These are phyloP conservation scores for Dysphania ambrosioides DNA, from an alignment of 148 eudicot species.

Conservation along the genomic window DNA sequence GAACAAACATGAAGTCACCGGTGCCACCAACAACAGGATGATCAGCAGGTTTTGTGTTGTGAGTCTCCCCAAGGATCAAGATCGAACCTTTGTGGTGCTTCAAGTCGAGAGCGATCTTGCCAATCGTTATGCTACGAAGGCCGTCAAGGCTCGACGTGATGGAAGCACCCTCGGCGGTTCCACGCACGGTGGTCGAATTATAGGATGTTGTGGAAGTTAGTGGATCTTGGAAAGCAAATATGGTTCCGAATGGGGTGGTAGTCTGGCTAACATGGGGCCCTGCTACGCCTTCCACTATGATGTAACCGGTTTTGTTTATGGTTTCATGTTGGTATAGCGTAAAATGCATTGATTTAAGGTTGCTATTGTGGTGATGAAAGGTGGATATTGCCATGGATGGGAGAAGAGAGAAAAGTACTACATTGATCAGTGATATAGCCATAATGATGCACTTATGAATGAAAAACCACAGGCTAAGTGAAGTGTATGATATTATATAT, in stretches of 20 bases:
- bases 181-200: constrained; percentile 11
- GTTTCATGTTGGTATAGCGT: constrained; percentile 22
- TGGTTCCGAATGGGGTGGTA: constrained; percentile 24
- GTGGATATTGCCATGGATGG: neutral
- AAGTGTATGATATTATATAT: no score
- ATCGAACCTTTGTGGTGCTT: constrained; percentile 37
- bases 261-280: constrained; percentile 14
- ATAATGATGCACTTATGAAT: neutral
- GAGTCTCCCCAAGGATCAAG: constrained; percentile 38
- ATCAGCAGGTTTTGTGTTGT: constrained; percentile 33
- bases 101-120: constrained; percentile 31
- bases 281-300: constrained; percentile 10
- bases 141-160: constrained; percentile 42
- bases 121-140: constrained; percentile 30
- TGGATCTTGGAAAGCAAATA: neutral
- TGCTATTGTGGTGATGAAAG: neutral
- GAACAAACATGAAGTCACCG: constrained; percentile 49
- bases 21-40: constrained; percentile 51
- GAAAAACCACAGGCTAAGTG: no score
- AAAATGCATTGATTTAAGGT: constrained; percentile 19
- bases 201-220: constrained; percentile 9
- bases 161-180: constrained; percentile 33
- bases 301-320: constrained; percentile 20
- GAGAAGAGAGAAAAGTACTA: neutral
- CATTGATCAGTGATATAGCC: neutral